Base-by-base conservation (phyloP, 257 asterid species). In the Cynanchum wilfordii region DNA sequence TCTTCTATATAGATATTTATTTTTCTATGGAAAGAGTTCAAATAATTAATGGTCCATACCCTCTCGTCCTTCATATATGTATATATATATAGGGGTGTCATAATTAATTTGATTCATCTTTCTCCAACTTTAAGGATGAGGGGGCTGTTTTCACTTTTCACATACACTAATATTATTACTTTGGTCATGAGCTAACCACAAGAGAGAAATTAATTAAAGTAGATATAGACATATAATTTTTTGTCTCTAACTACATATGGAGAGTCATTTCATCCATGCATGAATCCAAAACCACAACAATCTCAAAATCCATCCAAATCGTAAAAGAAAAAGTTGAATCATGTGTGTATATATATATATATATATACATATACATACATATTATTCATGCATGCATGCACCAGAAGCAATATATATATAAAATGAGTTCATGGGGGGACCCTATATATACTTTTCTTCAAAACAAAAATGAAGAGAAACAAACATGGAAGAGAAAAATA, bases 201-300 rank as follows among this genome's bases (percentile, higher is more conserved):
- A 49, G 25, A 33, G 25, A 72, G 38, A 12, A 66, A 73, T 58
- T 36, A 47, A 56, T 45, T 54, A 70, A 7, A 7, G 11, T 8
- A 42, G 10, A 40, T 1, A 42, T 8, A 42, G 47, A 42, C 47
- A 19, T 52, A 59, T 7, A 57, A 13, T 33, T 10, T 33, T 64
- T 22, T 24, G 70, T 38, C 25, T 44, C 8, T 36, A 47, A 49
- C 70, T 49, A 51, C 29, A 55, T 36, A 36, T 55, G 74, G 76
- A 70, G 77, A 75, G 77, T 70, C 82, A 79, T 75, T 56, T 70
- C 77, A 71, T 47, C 49, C 70, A 72, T 20, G 4, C 77, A 66
- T 44, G 50, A 20, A 30, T 47, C 56, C 75, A 69, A 76, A 63
- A 55, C 49, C 51, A 42, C 45, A 22, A 25, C 51, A 57, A 36